A percentile compares a stretch with the other conserved stretches of the same genome.
phyloP scores from a whole-genome alignment of 495 filamentous ascomycete species.

The Umbilicaria muhlenbergii region DNA sequence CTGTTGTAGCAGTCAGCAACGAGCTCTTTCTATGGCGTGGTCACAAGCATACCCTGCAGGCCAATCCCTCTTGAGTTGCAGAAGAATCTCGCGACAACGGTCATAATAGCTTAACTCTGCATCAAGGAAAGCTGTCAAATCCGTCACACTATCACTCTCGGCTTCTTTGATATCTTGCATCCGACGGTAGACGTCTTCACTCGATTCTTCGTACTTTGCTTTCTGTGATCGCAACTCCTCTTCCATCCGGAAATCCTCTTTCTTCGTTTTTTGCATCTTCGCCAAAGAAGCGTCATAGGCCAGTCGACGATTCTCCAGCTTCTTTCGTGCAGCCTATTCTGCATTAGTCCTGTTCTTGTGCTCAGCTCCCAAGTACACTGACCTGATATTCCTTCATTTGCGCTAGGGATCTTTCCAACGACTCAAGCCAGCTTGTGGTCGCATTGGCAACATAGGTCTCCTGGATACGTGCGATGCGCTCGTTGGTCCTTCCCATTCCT shows the following conservation, averaged over 20 bases:
- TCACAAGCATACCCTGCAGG: slow-evolving; percentile 35
- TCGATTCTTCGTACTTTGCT: slow-evolving; percentile 92
- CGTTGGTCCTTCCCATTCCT: slow-evolving; percentile 75
- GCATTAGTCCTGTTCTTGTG: not conserved
- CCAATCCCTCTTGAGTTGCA: slow-evolving; percentile 54
- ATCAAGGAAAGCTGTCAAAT: slow-evolving; percentile 71
- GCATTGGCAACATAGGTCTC: slow-evolving; percentile 72
- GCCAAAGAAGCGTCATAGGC: slow-evolving; percentile 81
- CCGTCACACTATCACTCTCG: slow-evolving; percentile 68
- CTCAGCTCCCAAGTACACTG: slow-evolving; percentile 9
- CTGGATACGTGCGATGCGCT: slow-evolving; percentile 74
- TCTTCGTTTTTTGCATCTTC: slow-evolving; percentile 90
- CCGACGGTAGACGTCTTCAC: slow-evolving; percentile 77
- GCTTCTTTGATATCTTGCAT: slow-evolving; percentile 97
- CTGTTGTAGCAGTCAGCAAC: slow-evolving; percentile 13
- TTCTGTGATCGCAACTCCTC: slow-evolving; percentile 87
- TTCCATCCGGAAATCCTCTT: slow-evolving; percentile 82
- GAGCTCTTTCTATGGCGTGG: not conserved
- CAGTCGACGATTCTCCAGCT: slow-evolving; percentile 79
- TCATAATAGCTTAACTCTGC: slow-evolving; percentile 88
- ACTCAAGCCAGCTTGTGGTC: slow-evolving; percentile 81
- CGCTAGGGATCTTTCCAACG: slow-evolving; percentile 70
- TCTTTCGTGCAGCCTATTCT: slow-evolving; percentile 66
- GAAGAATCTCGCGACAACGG: slow-evolving; percentile 60
- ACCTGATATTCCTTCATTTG: slow-evolving; percentile 99